Base-by-base conservation (phyloP, 305 asterid genomes). In the Solanum hybrid region DNA sequence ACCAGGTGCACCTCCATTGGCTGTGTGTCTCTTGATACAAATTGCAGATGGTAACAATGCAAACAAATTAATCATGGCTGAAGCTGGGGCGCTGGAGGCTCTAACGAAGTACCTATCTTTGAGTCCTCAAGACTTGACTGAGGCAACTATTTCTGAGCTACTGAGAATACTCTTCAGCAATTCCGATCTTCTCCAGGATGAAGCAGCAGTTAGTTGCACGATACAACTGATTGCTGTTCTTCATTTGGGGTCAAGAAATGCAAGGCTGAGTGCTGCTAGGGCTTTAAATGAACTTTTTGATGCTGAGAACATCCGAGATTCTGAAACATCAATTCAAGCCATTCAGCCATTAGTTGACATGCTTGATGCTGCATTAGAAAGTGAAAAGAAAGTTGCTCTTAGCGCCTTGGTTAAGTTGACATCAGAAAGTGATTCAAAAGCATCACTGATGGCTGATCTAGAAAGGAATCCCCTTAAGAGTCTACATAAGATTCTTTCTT, bases 161-260 rank as follows among this genome's bases (percentile, higher is more conserved):
- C 90, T 97, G 61, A 91, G 97, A 92, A 94, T 95, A 93, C 91
- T 97, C 90, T 97, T 96, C 91, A 93, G 93, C 91, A 93, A 94
- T 91, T 92, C 94, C 1, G 94, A 95, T 89, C 94, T 97, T 91
- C 94, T 94, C 91, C 93, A 78, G 75, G 90, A 94, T 86, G 94
- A 94, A 89, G 94, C 96, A 77, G 95, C 97, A 91, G 89, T 93
- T 79, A 95, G 95, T 92, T 96, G 98, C 93, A 89, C 95, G 90
- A 87, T 81, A 89, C 99, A 97, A 90, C 97, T 97, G 89, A 91
- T 97, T 42, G 98, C 98, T n/a, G 98, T 96, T 94, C 98, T 97
- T 91, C 99, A 92, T 88, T 94, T 96, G 97, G 99, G 99, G 80
- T 95, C 98, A 40, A 95, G 98, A 92, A 93, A 90, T 61, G 96